Percentiles rank a stretch among this genome's conserved stretches.
These are phyloP conservation scores for Ceratobasidium sp. DNA, from an alignment of 1,284 basidiomycete species.

Conservation along the genomic window DNA sequence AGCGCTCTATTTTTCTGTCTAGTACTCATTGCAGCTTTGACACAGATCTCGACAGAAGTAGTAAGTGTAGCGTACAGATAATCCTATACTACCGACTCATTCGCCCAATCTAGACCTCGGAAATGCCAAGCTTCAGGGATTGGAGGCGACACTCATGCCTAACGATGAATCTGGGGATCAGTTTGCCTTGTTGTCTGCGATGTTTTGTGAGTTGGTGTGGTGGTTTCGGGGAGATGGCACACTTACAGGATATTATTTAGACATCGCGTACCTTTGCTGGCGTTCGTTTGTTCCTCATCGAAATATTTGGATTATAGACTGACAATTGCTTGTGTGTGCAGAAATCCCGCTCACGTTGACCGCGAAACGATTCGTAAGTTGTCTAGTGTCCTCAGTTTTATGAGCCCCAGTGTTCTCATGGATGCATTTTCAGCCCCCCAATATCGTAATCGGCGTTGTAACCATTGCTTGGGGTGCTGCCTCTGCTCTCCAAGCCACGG, in stretches of 20 bases:
- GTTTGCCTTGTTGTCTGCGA: constrained; percentile 40
- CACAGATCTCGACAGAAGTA: constrained; percentile 40
- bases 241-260: neutral
- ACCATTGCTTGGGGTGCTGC: constrained; percentile 47
- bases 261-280: constrained; percentile 43
- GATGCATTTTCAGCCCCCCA: constrained; percentile 20
- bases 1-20: neutral
- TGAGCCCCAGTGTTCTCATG: neutral
- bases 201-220: constrained; percentile 25
- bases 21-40: neutral
- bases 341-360: constrained; percentile 39
- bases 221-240: too few species aligned
- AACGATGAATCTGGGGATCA: constrained; percentile 41
- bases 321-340: neutral
- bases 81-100: neutral
- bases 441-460: constrained; percentile 45
- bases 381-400: neutral
- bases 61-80: neutral
- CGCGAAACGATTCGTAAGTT: constrained; percentile 40
- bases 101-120: constrained; percentile 21
- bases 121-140: constrained; percentile 37
- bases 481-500: constrained; percentile 45
- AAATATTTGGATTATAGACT: neutral
- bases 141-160: constrained; percentile 37
- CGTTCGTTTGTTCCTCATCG: constrained; percentile 8